Conservation (phyloP, 495 filamentous ascomycete species). For the Penicillium paradoxum region DNA sequence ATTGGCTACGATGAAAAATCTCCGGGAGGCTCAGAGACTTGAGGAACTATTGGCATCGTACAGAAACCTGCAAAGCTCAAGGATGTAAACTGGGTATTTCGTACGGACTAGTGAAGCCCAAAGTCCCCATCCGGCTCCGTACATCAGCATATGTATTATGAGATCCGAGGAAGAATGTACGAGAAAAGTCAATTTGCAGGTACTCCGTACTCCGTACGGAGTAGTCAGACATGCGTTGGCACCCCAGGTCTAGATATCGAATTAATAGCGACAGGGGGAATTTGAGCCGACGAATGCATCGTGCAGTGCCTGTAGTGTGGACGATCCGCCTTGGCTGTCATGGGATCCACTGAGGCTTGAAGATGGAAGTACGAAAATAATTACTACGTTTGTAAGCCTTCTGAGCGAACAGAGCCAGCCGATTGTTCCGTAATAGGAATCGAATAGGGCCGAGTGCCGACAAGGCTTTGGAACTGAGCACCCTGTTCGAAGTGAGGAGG, state of each 20-base stretch:
- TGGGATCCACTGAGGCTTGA: slow-evolving; percentile 7
- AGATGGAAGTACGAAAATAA: background rate
- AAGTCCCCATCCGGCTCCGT: no score
- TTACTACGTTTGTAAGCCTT: background rate
- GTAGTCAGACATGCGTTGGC: slow-evolving; percentile 1
- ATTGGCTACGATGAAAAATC: background rate
- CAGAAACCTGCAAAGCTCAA: no score
- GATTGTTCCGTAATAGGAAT: no score
- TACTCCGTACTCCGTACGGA: no score
- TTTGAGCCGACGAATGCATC: background rate
- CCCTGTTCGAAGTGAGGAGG: slow-evolving; percentile 2
- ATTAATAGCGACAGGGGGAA: background rate
- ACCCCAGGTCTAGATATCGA: background rate
- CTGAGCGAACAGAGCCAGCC: no score
- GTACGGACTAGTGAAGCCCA: no score
- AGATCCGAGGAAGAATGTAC: background rate
- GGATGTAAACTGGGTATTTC: no score
- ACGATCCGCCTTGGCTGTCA: background rate
- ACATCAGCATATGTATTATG: background rate
- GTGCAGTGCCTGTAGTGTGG: background rate
- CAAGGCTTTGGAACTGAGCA: background rate
- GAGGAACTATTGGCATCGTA: no score
- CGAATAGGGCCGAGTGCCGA: no score
- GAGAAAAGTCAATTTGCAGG: background rate
- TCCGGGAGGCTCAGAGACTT: background rate